A percentile compares a stretch with the other conserved stretches of the same genome.
These are phyloP conservation scores for Xylaria sp. DNA, from an alignment of 2,329 filamentous ascomycete genomes.

Conservation along the genomic window DNA sequence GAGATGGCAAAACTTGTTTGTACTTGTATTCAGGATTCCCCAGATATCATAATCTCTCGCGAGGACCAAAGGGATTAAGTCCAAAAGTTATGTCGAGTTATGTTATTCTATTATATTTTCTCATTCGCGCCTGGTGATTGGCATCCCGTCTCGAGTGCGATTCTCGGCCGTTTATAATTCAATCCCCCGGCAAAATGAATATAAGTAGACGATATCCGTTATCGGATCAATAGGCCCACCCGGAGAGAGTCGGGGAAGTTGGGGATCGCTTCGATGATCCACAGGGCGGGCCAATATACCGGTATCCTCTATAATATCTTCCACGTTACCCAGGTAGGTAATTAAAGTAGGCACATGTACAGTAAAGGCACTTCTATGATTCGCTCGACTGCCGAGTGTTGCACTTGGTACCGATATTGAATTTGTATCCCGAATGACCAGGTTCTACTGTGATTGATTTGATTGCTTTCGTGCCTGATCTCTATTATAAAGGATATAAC, in stretches of 20 bases:
- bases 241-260: background rate
- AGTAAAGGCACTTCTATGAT: background rate
- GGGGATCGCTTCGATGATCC: constrained; percentile 14
- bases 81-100: constrained; percentile 38
- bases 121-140: background rate
- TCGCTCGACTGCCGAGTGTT: background rate
- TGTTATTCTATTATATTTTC: constrained; percentile 21
- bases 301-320: background rate
- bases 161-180: background rate
- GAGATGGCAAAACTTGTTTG: constrained; percentile 43
- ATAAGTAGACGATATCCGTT: constrained; percentile 19
- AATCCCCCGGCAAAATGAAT: background rate
- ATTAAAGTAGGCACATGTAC: background rate
- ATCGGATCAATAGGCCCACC: constrained; percentile 16
- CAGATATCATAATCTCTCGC: constrained; percentile 39
- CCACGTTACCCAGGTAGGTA: background rate
- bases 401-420: background rate
- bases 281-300: constrained; percentile 12
- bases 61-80: constrained; percentile 40
- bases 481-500: background rate
- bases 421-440: background rate
- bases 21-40: constrained; percentile 53
- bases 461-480: background rate
- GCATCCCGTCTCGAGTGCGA: background rate
- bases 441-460: background rate